Evolutionary conservation across 2,329 filamentous ascomycete genomes (phyloP).

Genomic region (Ilyonectria robusta): DNA sequence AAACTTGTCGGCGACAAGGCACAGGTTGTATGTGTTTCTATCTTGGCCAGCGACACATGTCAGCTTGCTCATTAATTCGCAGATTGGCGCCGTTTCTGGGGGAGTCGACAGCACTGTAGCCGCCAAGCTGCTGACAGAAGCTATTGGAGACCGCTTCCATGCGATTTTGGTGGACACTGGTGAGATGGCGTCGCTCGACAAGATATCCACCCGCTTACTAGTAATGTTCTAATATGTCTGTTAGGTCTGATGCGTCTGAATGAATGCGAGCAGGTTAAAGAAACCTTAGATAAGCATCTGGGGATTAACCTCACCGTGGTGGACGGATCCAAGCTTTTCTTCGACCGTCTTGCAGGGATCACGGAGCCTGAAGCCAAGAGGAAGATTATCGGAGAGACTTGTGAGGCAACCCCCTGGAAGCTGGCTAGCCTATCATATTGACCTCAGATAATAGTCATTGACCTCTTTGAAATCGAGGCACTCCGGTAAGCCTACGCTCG

Average conservation of each 20-base stretch:
- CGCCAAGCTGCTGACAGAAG: slow-evolving; percentile 87
- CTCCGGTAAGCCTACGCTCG: slow-evolving; percentile 42
- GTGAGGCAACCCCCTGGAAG: slow-evolving; percentile 37
- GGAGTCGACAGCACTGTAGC: slow-evolving; percentile 75
- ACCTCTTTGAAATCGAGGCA: slow-evolving; percentile 85
- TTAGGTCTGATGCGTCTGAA: slow-evolving; percentile 79
- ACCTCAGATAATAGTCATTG: slow-evolving; percentile 53
- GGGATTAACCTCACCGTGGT: slow-evolving; percentile 93
- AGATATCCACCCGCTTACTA: slow-evolving; percentile 39
- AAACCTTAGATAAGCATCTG: slow-evolving; percentile 82
- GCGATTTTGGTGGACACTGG: slow-evolving; percentile 90
- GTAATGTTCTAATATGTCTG: too few species aligned
- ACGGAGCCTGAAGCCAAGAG: slow-evolving; percentile 87
- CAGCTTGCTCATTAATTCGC: slow-evolving; percentile 27
- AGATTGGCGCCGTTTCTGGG: slow-evolving; percentile 26
- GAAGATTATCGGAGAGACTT: slow-evolving; percentile 87
- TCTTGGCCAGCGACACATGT: slow-evolving; percentile 5
- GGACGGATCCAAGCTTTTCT: slow-evolving; percentile 83
- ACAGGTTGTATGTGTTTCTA: slow-evolving; percentile 67
- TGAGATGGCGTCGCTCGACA: slow-evolving; percentile 26
- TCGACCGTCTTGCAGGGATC: slow-evolving; percentile 82
- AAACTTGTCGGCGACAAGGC: slow-evolving; percentile 84
- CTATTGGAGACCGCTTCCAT: slow-evolving; percentile 85
- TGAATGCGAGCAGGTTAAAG: slow-evolving; percentile 86
- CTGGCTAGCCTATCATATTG: slow-evolving; percentile 8